Evolutionary conservation across 129 eudicot species (phyloP), one percentile per base, ranked within the genome.

Genomic region (Chrysanthemum lavandulifolium): DNA sequence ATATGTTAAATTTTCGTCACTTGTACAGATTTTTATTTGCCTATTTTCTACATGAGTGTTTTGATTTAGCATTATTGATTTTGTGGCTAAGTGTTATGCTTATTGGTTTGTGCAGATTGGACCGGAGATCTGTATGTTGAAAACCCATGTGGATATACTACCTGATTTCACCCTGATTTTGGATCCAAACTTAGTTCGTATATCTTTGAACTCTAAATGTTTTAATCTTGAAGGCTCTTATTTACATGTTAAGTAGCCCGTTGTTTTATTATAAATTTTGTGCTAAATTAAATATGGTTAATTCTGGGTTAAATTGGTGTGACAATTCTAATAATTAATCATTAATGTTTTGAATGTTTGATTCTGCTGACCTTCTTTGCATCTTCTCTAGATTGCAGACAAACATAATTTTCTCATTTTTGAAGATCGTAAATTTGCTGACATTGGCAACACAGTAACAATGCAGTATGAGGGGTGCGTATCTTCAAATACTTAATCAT

Each of bases 381-480:
- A 51, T 69, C n/a, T 82, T 62, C 61, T 78, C 66, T 49, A 89
- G 98, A 87, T 93, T 80, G 98, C 95, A 84, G 98, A 89, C 5
- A 93, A 86, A 68, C 98, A 93, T 66, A 87, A 93, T 71, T 93
- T 93, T 76, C 85, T 93, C 45, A 90, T 93, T 25, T 93, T 93
- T 56, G 98, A 93, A 80, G 98, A 93, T 77, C 90, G 97, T 25
- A 93, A 93, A 78, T 93, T 93, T 77, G 97, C 97, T 60, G 98
- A 93, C 78, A 93, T 93, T 75, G 97, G 98, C 64, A 93, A 93
- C 82, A 93, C 97, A 10, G 97, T 86, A 51, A 90, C 96, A 53
- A 93, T 93, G 98, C 98, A 90, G 71, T 89, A 89, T 79, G 98
- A 85, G 77, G 89, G 98, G 98, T 93, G 75, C 82, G 90, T 15